A percentile compares a stretch with the other conserved stretches of the same genome.
Evolutionary conservation across 371 early-diverging fungal genomes (phyloP).

Genomic region (Chytridium lagenaria): DNA sequence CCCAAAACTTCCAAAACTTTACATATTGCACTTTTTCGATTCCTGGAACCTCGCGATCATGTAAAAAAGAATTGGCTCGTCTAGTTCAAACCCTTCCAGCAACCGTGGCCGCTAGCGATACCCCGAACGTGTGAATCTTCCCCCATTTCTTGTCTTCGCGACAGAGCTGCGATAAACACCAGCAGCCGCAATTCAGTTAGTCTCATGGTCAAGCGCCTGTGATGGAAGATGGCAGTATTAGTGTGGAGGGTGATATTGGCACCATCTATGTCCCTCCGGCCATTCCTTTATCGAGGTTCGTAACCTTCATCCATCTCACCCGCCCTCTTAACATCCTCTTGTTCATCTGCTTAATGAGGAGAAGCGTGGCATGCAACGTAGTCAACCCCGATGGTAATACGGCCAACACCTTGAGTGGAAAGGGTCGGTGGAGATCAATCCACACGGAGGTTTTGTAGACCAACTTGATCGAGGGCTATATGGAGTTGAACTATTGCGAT

Average conservation of each 20-base stretch:
- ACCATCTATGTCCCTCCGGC: neutral
- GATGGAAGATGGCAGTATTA: slow-evolving; percentile 23
- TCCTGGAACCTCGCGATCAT: neutral
- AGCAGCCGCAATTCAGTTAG: slow-evolving; percentile 33
- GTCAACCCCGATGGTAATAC: too few relatives aligned
- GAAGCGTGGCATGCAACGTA: too few relatives aligned
- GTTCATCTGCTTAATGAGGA: too few relatives aligned
- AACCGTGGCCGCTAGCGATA: slow-evolving; percentile 31
- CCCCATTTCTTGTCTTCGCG: neutral
- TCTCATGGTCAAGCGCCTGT: slow-evolving; percentile 38
- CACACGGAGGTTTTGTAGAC: too few relatives aligned
- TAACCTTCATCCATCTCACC: neutral
- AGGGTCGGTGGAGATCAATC: too few relatives aligned
- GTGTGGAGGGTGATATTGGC: neutral
- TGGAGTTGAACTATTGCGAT: too few relatives aligned
- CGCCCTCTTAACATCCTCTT: neutral
- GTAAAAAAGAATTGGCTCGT: neutral
- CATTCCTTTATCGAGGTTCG: neutral
- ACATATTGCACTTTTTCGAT: neutral
- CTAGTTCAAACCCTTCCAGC: slow-evolving; percentile 28
- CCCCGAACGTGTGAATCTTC: slow-evolving; percentile 27
- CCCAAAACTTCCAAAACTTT: neutral
- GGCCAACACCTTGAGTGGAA: too few relatives aligned
- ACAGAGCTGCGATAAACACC: slow-evolving; percentile 24
- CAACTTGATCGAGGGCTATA: too few relatives aligned